A percentile compares a stretch with the other conserved stretches of the same genome.
Conservation (phyloP, 2,329 filamentous ascomycete species). For the Triangularia verruculosa region DNA sequence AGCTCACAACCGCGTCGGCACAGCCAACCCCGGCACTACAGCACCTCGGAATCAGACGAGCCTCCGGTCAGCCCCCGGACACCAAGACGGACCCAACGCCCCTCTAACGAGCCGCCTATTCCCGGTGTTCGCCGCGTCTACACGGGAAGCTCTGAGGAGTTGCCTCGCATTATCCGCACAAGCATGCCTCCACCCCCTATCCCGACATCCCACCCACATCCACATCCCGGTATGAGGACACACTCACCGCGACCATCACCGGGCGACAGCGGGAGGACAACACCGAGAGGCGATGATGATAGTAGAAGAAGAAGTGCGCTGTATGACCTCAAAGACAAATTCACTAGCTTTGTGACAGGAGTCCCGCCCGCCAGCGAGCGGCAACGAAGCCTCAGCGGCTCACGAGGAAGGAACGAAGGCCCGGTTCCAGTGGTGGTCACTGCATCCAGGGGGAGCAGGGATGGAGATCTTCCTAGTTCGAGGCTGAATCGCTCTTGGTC, state of each 20-base stretch:
- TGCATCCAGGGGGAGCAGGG: slow-evolving; percentile 22
- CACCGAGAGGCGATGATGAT: slow-evolving; percentile 32
- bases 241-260: slow-evolving; percentile 2
- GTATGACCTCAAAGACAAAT: slow-evolving; percentile 41
- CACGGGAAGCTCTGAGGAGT: slow-evolving; percentile 19
- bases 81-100: slow-evolving; percentile 19
- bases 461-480: slow-evolving; percentile 41
- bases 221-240: background rate
- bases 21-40: slow-evolving; percentile 47
- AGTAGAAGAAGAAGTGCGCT: slow-evolving; percentile 37
- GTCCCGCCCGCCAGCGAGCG: slow-evolving; percentile 30
- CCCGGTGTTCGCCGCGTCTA: slow-evolving; percentile 34
- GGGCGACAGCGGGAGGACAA: background rate
- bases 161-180: slow-evolving; percentile 21
- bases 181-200: slow-evolving; percentile 26
- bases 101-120: slow-evolving; percentile 30
- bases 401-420: slow-evolving; percentile 31
- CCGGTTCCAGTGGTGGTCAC: slow-evolving; percentile 1
- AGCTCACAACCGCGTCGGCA: slow-evolving; percentile 40
- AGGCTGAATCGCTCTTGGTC: slow-evolving; percentile 43
- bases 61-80: slow-evolving; percentile 27
- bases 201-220: slow-evolving; percentile 28
- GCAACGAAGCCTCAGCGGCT: slow-evolving; percentile 38
- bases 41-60: slow-evolving; percentile 43
- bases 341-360: slow-evolving; percentile 39